These are phyloP conservation scores for Fusarium brachygibbosum DNA, from an alignment of 2,329 filamentous ascomycete species.

Conservation along the genomic window DNA sequence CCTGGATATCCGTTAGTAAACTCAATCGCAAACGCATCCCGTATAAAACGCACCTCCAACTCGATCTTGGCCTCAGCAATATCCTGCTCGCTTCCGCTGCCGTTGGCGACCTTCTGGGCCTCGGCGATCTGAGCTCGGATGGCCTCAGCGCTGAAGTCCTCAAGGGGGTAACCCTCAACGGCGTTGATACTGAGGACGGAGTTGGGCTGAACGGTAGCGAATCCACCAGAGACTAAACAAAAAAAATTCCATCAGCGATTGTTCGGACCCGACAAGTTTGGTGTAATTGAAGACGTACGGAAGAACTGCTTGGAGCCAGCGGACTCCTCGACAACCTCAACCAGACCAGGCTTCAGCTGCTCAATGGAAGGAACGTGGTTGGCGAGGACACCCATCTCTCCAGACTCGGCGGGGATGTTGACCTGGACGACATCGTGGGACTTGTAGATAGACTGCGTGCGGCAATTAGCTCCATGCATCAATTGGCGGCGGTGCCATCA, in stretches of 20 bases:
- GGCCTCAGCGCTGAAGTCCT: conserved; percentile 94
- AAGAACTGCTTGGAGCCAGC: conserved; percentile 96
- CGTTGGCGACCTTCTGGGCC: conserved; percentile 93
- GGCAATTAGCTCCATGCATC: conserved; percentile 63
- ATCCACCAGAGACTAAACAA: conserved; percentile 89
- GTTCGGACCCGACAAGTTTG: conserved; percentile 4
- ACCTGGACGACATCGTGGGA: conserved; percentile 86
- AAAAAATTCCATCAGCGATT: conserved; percentile 40
- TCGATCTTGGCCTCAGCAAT: conserved; percentile 99
- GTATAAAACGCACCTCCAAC: conserved; percentile 79
- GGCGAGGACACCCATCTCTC: conserved; percentile 99
- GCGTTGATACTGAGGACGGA: conserved; percentile 98
- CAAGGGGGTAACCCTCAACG: conserved; percentile 92
- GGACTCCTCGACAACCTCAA: conserved; percentile 95
- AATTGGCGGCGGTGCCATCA: conserved; percentile 45
- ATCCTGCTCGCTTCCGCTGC: conserved; percentile 94
- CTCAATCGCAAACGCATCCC: conserved; percentile 6
- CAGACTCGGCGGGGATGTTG: conserved; percentile 97
- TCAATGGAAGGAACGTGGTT: conserved; percentile 99
- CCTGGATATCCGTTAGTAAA: conserved; percentile 66
- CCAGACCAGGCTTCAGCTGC: conserved; percentile 95
- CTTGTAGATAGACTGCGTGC: conserved; percentile 76
- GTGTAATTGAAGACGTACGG: conserved; percentile 72
- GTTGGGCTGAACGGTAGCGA: conserved; percentile 96
- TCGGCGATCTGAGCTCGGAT: conserved; percentile 92